These are phyloP conservation scores for Elsinoe batatas DNA, from an alignment of 2,329 filamentous ascomycete genomes.

Conservation along the genomic window DNA sequence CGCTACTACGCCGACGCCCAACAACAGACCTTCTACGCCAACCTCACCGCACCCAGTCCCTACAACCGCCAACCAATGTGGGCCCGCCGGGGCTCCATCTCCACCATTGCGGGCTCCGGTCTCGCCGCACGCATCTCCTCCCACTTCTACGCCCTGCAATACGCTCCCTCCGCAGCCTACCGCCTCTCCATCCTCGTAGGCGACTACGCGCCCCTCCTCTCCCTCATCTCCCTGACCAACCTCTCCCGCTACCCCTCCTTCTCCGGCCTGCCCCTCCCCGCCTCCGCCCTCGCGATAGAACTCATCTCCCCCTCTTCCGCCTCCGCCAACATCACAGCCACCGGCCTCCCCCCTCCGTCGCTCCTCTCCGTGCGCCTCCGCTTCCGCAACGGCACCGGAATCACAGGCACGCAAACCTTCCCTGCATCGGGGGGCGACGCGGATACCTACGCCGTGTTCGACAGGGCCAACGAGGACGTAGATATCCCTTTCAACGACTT, in stretches of 20 bases:
- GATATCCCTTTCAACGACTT: constrained; percentile 45
- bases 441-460: constrained; percentile 42
- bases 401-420: constrained; percentile 12
- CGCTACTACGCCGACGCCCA: constrained; percentile 41
- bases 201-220: constrained; percentile 40
- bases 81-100: constrained; percentile 27
- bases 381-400: constrained; percentile 46
- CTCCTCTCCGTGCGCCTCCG: constrained; percentile 48
- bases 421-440: constrained; percentile 22
- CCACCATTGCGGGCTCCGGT: constrained; percentile 30
- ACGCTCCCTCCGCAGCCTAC: constrained; percentile 19
- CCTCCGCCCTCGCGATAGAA: constrained; percentile 43
- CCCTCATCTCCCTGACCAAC: constrained; percentile 39
- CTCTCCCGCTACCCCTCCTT: constrained; percentile 37
- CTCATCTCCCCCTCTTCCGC: constrained; percentile 34
- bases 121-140: constrained; percentile 27
- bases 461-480: constrained; percentile 34
- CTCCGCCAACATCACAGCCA: constrained; percentile 13
- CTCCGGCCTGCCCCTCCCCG: constrained; percentile 39
- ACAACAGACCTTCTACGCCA: constrained; percentile 35
- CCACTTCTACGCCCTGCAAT: constrained; percentile 26
- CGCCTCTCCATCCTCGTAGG: constrained; percentile 37
- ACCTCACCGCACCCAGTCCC: constrained; percentile 29
- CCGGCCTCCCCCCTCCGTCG: constrained; percentile 29
- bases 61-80: constrained; percentile 17